Conservation (phyloP, 495 filamentous ascomycete genomes). For the Terfezia boudieri region DNA sequence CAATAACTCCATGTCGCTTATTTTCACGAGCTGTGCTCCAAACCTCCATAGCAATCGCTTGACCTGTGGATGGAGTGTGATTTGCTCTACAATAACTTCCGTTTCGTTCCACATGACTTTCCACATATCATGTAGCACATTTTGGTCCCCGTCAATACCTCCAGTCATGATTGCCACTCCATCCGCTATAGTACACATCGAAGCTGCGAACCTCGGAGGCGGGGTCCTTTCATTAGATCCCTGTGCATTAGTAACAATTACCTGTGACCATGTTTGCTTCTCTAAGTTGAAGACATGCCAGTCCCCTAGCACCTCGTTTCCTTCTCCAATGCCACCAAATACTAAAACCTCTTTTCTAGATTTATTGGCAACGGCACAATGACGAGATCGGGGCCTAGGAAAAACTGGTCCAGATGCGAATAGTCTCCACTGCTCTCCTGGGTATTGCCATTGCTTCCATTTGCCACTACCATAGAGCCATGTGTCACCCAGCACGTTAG, state of each 20-base stretch:
- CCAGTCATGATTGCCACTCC: constrained; percentile 7
- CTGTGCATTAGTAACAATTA: not conserved
- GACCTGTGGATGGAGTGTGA: not conserved
- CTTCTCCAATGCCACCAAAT: constrained; percentile 44
- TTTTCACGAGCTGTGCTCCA: constrained; percentile 12
- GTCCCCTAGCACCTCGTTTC: constrained; percentile 31
- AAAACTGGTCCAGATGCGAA: not conserved
- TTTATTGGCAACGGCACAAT: not conserved
- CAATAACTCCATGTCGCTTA: constrained; percentile 6
- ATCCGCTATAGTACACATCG: not conserved
- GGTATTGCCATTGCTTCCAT: constrained; percentile 35
- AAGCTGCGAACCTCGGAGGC: not conserved
- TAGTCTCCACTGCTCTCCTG: not conserved
- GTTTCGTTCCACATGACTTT: constrained; percentile 1
- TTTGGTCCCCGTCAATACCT: constrained; percentile 15
- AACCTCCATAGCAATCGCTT: constrained; percentile 13
- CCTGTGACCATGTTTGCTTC: not conserved
- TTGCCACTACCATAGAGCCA: constrained; percentile 38
- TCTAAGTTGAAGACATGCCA: constrained; percentile 24
- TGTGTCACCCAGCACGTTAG: constrained; percentile 40
- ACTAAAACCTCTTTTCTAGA: constrained; percentile 27
- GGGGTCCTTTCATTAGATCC: not conserved
- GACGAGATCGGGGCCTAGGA: not conserved
- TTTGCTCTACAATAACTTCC: not conserved
- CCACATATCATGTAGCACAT: constrained; percentile 16